Evolutionary conservation across 306 rosid genomes (phyloP), one percentile per base, ranked within the genome.

Genomic region (Macrotyloma uniflorum): DNA sequence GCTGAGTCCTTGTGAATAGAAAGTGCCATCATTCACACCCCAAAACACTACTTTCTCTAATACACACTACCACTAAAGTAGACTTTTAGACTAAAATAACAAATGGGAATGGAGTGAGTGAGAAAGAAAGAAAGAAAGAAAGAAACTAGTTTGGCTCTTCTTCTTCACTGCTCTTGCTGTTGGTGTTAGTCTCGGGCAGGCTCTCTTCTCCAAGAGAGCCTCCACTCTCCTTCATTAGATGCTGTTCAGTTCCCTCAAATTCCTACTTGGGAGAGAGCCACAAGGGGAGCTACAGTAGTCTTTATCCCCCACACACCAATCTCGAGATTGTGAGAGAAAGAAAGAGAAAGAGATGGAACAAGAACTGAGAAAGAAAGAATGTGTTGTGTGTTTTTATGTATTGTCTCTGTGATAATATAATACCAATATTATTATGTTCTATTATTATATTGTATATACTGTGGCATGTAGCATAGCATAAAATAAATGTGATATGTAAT

Each of bases 201-300:
- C 98, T 89, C 98, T 91, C 98, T 91, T 82, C 83, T 77, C 87
- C 88, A 87, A 91, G 95, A 90, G 98, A 93, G 98, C 98, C 97
- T 87, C 91, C 97, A 80, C 92, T 88, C 82, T 87, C 94, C 85
- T 91, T 93, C 98, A 93, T 93, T 82, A 84, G 91, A 82, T 69
- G 71, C 19, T 73, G 26, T 14, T 61, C 70, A 16, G 43, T 35
- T 58, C 23, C 26, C 32, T 57, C 54, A 57, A 51, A 38, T 30
- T 50, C 66, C 45, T 58, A 73, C 55, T 46, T 38, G 63, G 10
- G 24, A 49, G 66, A 67, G 50, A 46, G 55, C 36, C 80, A 70
- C 54, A 73, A 18, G 22, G 61, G 69, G 51, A 43, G 33, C 11
- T 24, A 62, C 70, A 75, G 76, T 65, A 83, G 83, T 65, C 78